Percentiles rank a stretch among this genome's conserved stretches.
Conservation (phyloP, 306 rosid genomes). For the Cucurbita moschata region DNA sequence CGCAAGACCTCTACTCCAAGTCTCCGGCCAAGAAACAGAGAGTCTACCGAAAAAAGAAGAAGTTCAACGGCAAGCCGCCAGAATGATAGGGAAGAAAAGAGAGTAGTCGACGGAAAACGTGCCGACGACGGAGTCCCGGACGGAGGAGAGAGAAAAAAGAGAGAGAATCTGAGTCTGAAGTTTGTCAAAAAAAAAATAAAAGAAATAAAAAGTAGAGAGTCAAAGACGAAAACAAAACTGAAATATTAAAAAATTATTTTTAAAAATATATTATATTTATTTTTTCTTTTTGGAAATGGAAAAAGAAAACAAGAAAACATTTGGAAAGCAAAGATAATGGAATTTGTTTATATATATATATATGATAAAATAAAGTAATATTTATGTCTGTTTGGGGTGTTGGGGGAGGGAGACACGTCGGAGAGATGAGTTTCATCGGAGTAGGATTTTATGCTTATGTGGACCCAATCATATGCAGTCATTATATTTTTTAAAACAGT, state of each 20-base stretch:
- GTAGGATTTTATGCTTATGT: background rate
- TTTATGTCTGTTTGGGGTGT: background rate
- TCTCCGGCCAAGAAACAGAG: conserved; percentile 4
- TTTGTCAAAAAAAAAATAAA: background rate
- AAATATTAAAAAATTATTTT: background rate
- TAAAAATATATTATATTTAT: background rate
- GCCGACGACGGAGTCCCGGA: conserved; percentile 9
- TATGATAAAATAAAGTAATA: background rate
- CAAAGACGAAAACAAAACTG: conserved; percentile 12
- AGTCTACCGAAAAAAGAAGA: background rate
- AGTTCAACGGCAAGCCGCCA: conserved; percentile 12
- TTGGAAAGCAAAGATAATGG: background rate
- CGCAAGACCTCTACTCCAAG: background rate
- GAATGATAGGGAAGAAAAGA: background rate
- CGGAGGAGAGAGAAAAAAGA: conserved; percentile 33
- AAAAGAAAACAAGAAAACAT: conserved; percentile 3
- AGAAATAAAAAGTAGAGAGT: background rate
- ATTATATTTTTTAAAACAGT: background rate
- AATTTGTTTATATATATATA: background rate
- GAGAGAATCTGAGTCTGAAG: conserved; percentile 7
- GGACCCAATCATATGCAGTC: background rate
- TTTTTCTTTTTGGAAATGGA: background rate
- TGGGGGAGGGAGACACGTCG: conserved; percentile 2
- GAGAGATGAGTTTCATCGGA: background rate
- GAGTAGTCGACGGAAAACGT: conserved; percentile 12